Evolutionary conservation across 164 flowering plant genomes (phyloP).

Genomic region (Tetracentron sinense): DNA sequence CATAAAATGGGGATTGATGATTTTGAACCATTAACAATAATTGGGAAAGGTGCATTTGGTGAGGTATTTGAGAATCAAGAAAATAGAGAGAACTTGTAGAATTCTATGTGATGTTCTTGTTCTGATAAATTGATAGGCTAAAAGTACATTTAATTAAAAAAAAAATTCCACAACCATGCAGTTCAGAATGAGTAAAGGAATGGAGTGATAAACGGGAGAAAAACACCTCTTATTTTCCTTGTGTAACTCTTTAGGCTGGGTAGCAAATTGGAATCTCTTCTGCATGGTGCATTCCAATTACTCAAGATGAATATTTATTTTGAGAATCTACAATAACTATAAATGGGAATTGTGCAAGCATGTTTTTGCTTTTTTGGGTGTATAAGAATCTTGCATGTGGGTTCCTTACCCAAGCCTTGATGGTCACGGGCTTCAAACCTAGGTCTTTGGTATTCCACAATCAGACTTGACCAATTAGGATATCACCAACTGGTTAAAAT

Average conservation of each 20-base stretch:
- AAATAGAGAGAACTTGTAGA: background rate
- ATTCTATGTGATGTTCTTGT: background rate
- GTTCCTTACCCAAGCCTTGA: too few species aligned
- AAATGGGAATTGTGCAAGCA: too few species aligned
- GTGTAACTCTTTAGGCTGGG: background rate
- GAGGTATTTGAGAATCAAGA: constrained; percentile 46
- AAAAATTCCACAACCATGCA: background rate
- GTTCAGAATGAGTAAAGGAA: background rate
- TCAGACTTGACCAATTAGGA: too few species aligned
- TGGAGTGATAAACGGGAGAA: background rate
- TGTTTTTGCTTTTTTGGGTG: too few species aligned
- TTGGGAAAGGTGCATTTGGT: constrained; percentile 90
- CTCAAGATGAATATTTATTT: background rate
- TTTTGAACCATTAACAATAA: constrained; percentile 66
- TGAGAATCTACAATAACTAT: background rate
- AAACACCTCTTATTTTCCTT: background rate
- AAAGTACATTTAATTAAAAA: too few species aligned
- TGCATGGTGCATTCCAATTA: background rate
- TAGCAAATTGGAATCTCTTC: background rate
- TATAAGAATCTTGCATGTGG: too few species aligned
- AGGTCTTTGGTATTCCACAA: too few species aligned
- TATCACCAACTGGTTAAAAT: too few species aligned
- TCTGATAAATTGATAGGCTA: background rate
- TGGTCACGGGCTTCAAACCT: too few species aligned
- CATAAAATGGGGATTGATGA: constrained; percentile 91